Base-by-base conservation (phyloP, 2,329 filamentous ascomycete genomes). In the Pseudomassariella vexata region DNA sequence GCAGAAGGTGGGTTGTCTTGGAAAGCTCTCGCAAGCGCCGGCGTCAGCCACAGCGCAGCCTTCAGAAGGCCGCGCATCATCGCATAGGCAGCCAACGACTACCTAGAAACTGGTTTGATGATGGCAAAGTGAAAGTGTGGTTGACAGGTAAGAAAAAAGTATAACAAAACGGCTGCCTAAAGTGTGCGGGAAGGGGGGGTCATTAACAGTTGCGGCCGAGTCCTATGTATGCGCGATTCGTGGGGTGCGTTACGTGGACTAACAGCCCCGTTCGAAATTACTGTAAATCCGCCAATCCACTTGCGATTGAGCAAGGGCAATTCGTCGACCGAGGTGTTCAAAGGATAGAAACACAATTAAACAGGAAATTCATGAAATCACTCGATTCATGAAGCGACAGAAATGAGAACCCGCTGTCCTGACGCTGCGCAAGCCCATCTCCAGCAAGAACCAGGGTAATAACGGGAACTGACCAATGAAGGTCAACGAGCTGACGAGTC, bases 31-130 rank as follows among this genome's bases (percentile, higher is more conserved):
- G 47, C 53, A 46, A 63, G 47, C 47, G 49, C 51, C 42, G 59
- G 55, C 44, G 50, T 56, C 46, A 54, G 39, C 42, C 62, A 45
- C 35, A 51, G 49, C 38, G 52, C 53, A 37, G 49, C 50, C 51
- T 48, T 48, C 24, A 47, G 35, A 30, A 53, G 50, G 47, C 56
- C 52, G 42, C 47, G 50, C 57, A 63, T 63, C 29, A 31, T 48
- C n/a, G 38, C 40, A 35, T 26, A 49, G 45, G 44, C 41, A 46
- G 30, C 39, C 36, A 45, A 25, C 20, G 31, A 28, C 29, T 16
- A 16, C 27, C 29, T 29, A 10, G 19, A 11, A n/a, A 23, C 19
- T 29, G 28, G 14, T 25, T 33, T 23, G 17, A 36, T 15, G n/a
- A 31, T 15, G 12, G 14, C 14, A 28, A 29, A 17, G 36, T 10